Percentiles rank a stretch among this genome's conserved stretches.
phyloP scores from a whole-genome alignment of 2,329 filamentous ascomycete species.

The Fusarium tjaetaba region DNA sequence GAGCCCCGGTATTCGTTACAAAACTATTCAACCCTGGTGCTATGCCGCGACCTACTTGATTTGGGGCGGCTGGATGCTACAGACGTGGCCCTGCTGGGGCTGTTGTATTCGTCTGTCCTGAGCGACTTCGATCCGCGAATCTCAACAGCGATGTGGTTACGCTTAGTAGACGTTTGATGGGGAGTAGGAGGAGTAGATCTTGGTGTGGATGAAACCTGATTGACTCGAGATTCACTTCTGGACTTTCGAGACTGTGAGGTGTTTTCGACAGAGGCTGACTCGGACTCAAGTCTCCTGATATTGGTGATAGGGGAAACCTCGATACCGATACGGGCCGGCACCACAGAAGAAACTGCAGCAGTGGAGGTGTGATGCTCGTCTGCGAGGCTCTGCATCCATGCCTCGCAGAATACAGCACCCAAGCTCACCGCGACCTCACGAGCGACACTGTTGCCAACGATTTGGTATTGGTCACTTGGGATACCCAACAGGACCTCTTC shows the following conservation, averaged over 20 bases:
- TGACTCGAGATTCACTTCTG: conserved; percentile 1
- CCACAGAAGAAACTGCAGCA: not conserved
- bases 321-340: conserved; percentile 1
- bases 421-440: conserved; percentile 73
- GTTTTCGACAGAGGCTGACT: not conserved
- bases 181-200: not conserved
- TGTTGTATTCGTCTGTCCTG: not conserved
- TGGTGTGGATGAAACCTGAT: not conserved
- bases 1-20: not conserved
- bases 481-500: conserved; percentile 74
- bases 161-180: not conserved
- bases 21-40: not conserved
- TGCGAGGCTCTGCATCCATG: conserved; percentile 49
- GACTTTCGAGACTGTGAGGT: conserved; percentile 1
- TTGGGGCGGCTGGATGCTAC: not conserved
- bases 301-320: conserved; percentile 16
- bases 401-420: conserved; percentile 71
- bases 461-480: conserved; percentile 65
- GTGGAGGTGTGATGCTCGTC: conserved; percentile 17
- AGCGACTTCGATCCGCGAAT: conserved; percentile 19
- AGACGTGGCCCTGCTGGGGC: not conserved
- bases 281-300: conserved; percentile 10
- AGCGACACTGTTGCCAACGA: conserved; percentile 82
- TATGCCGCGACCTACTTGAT: conserved; percentile 27
- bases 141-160: conserved; percentile 14